Conservation (phyloP, 1,284 basidiomycete genomes). For the Rhodotorula sp. region DNA sequence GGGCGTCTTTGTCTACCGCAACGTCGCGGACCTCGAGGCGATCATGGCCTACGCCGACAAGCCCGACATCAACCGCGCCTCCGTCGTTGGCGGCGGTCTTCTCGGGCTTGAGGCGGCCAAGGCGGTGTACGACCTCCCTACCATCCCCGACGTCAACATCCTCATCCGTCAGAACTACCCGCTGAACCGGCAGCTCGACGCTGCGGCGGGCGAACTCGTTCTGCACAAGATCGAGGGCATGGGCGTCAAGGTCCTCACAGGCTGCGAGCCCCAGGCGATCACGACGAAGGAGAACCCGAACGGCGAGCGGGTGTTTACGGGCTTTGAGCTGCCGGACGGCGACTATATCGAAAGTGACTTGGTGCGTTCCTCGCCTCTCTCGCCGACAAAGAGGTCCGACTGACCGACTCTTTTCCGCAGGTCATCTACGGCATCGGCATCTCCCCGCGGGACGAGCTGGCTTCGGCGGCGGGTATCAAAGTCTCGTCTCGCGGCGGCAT, state of each 20-base stretch:
- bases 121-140: conserved; percentile 65
- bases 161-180: conserved; percentile 66
- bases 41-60: conserved; percentile 63
- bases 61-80: conserved; percentile 57
- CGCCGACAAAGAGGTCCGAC: neutral
- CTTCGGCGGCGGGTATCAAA: conserved; percentile 59
- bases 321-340: conserved; percentile 59
- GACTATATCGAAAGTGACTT: conserved; percentile 57
- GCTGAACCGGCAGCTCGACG: conserved; percentile 70
- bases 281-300: conserved; percentile 52
- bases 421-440: conserved; percentile 70
- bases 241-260: conserved; percentile 65
- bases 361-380: conserved; percentile 2
- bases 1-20: conserved; percentile 73
- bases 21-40: conserved; percentile 65
- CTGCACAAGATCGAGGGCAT: conserved; percentile 66
- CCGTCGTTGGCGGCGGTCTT: conserved; percentile 71
- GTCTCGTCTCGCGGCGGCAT: conserved; percentile 62
- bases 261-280: conserved; percentile 58
- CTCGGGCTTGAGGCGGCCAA: conserved; percentile 75
- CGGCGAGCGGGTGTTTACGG: conserved; percentile 55
- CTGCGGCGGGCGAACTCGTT: conserved; percentile 69
- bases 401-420: neutral
- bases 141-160: conserved; percentile 58
- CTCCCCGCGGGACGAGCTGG: conserved; percentile 69